Percentiles rank a stretch among this genome's conserved stretches.
phyloP scores from a whole-genome alignment of 192 early-diverging fungal genomes.

The Coemansia sp. region DNA sequence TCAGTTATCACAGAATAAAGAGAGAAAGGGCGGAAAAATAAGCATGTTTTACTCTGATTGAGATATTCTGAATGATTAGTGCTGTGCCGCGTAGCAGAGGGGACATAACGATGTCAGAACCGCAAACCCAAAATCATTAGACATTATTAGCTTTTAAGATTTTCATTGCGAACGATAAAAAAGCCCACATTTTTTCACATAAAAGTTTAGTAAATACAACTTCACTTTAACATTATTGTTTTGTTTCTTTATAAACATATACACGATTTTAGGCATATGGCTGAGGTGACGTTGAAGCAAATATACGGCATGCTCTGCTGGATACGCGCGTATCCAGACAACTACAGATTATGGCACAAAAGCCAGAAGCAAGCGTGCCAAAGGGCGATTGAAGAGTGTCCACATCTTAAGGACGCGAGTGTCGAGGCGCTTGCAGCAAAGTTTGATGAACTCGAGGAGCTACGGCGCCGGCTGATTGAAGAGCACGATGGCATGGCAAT shows the following conservation, averaged over 20 bases:
- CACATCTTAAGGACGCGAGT: conserved; percentile 19
- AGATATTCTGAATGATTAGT: no score
- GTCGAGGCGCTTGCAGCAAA: conserved; percentile 10
- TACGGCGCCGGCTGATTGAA: conserved; percentile 9
- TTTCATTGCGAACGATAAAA: background rate
- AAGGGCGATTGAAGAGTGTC: conserved; percentile 23
- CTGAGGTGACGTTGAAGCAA: conserved; percentile 10
- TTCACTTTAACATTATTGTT: no score
- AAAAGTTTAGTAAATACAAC: no score
- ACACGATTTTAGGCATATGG: background rate
- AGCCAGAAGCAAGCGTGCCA: conserved; percentile 20
- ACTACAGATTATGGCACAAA: conserved; percentile 25
- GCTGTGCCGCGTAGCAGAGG: no score
- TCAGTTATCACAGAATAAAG: background rate
- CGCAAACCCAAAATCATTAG: no score
- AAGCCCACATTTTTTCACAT: no score
- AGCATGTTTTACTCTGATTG: no score
- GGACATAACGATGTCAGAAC: no score
- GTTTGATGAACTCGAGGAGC: conserved; percentile 13
- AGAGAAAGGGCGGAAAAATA: no score
- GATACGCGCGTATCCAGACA: conserved; percentile 21
- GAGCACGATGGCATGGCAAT: conserved; percentile 8
- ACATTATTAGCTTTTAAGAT: background rate
- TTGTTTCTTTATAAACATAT: no score
- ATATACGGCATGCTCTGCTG: conserved; percentile 49